Evolutionary conservation across 2,329 filamentous ascomycete species (phyloP), one percentile per base, ranked within the genome.

Genomic region (Fusarium tricinctum): DNA sequence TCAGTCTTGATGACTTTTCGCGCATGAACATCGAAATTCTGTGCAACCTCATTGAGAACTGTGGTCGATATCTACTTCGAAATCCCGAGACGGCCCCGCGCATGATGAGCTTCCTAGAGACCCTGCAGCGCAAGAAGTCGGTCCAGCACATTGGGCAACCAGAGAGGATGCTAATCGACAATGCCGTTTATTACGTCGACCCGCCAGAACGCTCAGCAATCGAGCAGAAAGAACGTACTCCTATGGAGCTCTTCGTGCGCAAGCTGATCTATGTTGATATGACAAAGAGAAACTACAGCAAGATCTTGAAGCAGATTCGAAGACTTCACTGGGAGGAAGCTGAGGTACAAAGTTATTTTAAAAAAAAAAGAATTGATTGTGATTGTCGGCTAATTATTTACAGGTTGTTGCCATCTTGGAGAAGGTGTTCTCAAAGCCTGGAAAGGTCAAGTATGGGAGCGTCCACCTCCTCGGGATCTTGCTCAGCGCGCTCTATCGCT

Each of bases 1-100:
- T 99, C 78, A 97, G 95, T 71, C 82, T 99, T 28, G 96, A 99
- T 74, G 96, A 99, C 75, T 99, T 99, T 76, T 97, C 96, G 4
- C 89, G 95, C 64, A 97, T 97, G 92, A 99, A 99, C 75, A 97
- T 99, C 68, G 97, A 99, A 78, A 97, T 99, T 73, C 95, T 99
- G 68, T 97, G 94, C 75, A 97, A 97, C 75, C 84, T 99, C 28
- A 85, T 99, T 22, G 96, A 99, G 78, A 98, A 98, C 69, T 99
- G 97, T 75, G 96, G 96, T 43, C 89, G 96, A 19, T 99, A 97
- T 79, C 84, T 99, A 22, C 86, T 99, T 60, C 92, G 95, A 49
- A 98, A 96, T 71, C 91, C 93, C 0, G 94, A 98, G 66, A 98
- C 97, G 0, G 91, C 92, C 12, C 95, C 95, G 10, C 90, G 96